Percentiles rank a stretch among this genome's conserved stretches.
phyloP scores from a whole-genome alignment of 192 early-diverging fungal genomes.

The Backusella mclennaniae region DNA sequence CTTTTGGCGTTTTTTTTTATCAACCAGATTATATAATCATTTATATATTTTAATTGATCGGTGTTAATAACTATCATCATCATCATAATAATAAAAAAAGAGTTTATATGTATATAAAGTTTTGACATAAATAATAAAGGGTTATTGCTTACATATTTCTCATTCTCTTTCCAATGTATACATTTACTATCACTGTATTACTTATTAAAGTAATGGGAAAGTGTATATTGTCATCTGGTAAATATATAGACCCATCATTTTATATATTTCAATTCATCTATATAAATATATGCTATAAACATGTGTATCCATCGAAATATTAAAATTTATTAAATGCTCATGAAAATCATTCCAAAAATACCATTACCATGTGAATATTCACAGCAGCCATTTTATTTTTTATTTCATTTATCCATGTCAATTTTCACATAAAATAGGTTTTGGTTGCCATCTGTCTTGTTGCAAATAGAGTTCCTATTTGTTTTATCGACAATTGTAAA shows the following conservation, averaged over 20 bases:
- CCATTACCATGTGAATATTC: background rate
- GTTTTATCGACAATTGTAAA: background rate
- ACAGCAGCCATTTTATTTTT: background rate
- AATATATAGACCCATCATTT: too few species aligned
- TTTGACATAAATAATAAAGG: too few species aligned
- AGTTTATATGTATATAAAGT: background rate
- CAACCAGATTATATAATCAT: background rate
- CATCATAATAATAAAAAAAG: background rate
- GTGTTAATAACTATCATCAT: background rate
- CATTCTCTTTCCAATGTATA: too few species aligned
- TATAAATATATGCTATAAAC: background rate
- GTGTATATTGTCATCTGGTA: too few species aligned
- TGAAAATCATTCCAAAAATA: background rate
- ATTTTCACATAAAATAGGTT: too few species aligned
- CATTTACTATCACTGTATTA: too few species aligned
- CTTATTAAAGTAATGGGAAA: too few species aligned
- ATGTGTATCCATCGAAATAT: background rate
- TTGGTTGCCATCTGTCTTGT: too few species aligned
- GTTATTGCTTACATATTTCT: too few species aligned
- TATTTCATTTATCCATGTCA: too few species aligned
- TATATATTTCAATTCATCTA: too few species aligned
- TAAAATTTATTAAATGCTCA: background rate
- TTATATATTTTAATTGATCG: background rate
- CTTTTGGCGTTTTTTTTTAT: background rate
- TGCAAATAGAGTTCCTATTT: background rate